phyloP scores from a whole-genome alignment of 139 green algal species.

The Chloropicon primus region DNA sequence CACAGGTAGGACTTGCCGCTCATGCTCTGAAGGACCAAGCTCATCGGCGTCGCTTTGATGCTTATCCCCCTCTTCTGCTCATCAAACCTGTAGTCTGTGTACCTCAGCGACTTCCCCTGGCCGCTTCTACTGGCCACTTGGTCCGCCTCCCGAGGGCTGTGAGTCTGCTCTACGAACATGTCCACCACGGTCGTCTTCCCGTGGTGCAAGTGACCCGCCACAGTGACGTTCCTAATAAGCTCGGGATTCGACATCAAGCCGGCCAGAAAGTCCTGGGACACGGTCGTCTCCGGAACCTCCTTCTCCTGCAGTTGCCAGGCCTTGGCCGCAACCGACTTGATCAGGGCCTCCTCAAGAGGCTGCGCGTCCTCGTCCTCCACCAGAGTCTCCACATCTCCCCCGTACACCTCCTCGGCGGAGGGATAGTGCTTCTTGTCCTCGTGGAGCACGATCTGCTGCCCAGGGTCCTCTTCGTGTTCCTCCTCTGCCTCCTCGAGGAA shows the following conservation, averaged over 20 bases:
- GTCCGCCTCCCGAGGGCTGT: constrained; percentile 15
- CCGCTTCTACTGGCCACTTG: constrained; percentile 19
- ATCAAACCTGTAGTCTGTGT: constrained; percentile 90
- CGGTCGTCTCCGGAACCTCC: not conserved
- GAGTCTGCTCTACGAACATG: constrained; percentile 94
- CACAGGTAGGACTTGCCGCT: constrained; percentile 75
- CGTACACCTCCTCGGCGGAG: constrained; percentile 85
- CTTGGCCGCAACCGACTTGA: not conserved
- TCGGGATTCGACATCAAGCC: constrained; percentile 54
- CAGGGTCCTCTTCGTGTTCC: constrained; percentile 40
- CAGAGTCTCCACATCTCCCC: constrained; percentile 72
- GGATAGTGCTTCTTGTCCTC: constrained; percentile 99
- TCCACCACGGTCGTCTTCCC: constrained; percentile 95
- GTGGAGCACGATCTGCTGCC: constrained; percentile 64
- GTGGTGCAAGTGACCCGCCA: constrained; percentile 92
- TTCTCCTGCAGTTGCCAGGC: not conserved
- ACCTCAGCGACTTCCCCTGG: constrained; percentile 57
- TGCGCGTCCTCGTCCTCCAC: constrained; percentile 98
- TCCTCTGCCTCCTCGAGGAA: constrained; percentile 31
- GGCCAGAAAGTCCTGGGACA: constrained; percentile 57
- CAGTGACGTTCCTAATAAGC: constrained; percentile 69
- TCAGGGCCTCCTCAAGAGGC: constrained; percentile 57
- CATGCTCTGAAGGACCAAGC: constrained; percentile 62
- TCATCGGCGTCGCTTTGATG: constrained; percentile 89
- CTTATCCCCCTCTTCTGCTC: constrained; percentile 82